Evolutionary conservation across 2,329 filamentous ascomycete genomes (phyloP).

Genomic region (Neurospora sp.): DNA sequence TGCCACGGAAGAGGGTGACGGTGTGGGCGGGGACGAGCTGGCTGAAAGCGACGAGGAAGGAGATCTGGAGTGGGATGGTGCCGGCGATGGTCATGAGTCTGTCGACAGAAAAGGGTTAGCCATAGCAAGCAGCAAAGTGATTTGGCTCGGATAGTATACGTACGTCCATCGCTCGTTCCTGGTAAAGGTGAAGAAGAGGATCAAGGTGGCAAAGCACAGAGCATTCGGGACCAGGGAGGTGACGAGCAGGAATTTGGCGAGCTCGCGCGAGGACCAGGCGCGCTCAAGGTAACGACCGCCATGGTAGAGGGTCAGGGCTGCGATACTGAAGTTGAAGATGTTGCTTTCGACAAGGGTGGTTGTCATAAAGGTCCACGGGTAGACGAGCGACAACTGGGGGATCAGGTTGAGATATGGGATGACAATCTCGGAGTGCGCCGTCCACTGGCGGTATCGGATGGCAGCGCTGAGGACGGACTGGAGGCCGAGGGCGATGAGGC

Average conservation of each 20-base stretch:
- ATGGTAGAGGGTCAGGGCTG: constrained; percentile 73
- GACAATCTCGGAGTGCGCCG: constrained; percentile 52
- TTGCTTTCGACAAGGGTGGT: constrained; percentile 89
- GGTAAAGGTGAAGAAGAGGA: constrained; percentile 63
- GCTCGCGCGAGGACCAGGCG: constrained; percentile 87
- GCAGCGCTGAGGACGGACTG: constrained; percentile 77
- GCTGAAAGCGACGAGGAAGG: constrained; percentile 94
- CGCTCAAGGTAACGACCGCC: constrained; percentile 91
- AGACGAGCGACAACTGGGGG: constrained; percentile 71
- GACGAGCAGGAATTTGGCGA: constrained; percentile 80
- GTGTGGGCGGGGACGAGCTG: constrained; percentile 96
- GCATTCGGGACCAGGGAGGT: constrained; percentile 73
- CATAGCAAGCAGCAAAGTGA: background rate
- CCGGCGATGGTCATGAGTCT: constrained; percentile 79
- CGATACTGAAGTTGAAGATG: constrained; percentile 73
- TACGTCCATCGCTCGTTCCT: constrained; percentile 60
- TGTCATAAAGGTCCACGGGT: constrained; percentile 87
- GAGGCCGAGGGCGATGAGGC: constrained; percentile 63
- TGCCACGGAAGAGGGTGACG: constrained; percentile 81
- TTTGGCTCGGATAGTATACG: constrained; percentile 6
- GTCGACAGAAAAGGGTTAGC: constrained; percentile 14
- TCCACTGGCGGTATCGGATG: constrained; percentile 64
- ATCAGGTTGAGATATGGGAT: constrained; percentile 84
- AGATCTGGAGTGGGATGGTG: constrained; percentile 79
- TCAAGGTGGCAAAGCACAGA: constrained; percentile 55